Conservation (phyloP, 2,329 filamentous ascomycete species). For the Aspergillaceae sp. region DNA sequence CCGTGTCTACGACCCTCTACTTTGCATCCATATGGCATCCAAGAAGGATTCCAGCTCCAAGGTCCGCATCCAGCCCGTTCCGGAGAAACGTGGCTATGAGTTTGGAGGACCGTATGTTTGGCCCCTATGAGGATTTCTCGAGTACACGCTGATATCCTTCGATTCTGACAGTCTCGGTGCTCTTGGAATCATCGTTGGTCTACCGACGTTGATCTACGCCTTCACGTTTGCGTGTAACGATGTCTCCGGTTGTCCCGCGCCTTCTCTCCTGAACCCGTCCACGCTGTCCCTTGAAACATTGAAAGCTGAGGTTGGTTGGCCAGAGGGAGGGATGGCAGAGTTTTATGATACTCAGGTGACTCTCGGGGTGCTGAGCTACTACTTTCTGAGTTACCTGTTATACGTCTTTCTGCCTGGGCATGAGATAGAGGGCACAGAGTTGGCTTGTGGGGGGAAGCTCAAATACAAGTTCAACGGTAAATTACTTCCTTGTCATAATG, state of each 20-base stretch:
- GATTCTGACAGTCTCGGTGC: constrained; percentile 57
- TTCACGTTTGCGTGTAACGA: constrained; percentile 85
- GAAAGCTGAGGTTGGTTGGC: constrained; percentile 77
- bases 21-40: constrained; percentile 18
- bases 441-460: constrained; percentile 63
- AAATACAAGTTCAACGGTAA: constrained; percentile 75
- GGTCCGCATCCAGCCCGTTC: constrained; percentile 27
- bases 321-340: constrained; percentile 58
- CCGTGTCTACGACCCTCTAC: not conserved
- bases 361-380: constrained; percentile 67
- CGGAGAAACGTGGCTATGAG: constrained; percentile 39
- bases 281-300: constrained; percentile 63
- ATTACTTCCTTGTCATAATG: constrained; percentile 7
- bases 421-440: constrained; percentile 59
- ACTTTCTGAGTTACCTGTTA: constrained; percentile 64
- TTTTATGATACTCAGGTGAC: constrained; percentile 62
- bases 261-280: constrained; percentile 65
- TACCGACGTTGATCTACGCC: constrained; percentile 68
- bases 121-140: not conserved
- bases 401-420: constrained; percentile 68
- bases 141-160: constrained; percentile 7
- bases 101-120: constrained; percentile 39
- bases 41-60: constrained; percentile 23
- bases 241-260: constrained; percentile 77
- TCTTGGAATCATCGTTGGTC: constrained; percentile 65